These are phyloP conservation scores for Lathyrus sativus DNA, from an alignment of 306 rosid species.

Conservation along the genomic window DNA sequence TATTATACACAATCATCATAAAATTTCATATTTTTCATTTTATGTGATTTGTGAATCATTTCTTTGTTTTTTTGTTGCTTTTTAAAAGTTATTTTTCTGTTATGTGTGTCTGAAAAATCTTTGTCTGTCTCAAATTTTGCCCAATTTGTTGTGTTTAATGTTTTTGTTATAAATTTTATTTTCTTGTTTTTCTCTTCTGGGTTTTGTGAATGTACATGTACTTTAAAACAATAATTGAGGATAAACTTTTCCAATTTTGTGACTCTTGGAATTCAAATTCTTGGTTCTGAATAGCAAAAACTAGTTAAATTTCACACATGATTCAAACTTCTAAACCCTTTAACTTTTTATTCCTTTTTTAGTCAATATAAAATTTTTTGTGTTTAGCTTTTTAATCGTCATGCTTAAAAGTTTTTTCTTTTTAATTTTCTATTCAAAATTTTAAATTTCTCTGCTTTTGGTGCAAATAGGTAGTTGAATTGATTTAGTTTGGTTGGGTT, in stretches of 20 bases:
- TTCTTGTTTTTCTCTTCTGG: slow-evolving; percentile 31
- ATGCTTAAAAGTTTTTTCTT: slow-evolving; percentile 30
- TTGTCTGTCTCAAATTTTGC: slow-evolving; percentile 28
- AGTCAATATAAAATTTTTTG: slow-evolving; percentile 1
- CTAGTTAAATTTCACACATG: slow-evolving; percentile 41
- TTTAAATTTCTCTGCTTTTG: slow-evolving; percentile 36
- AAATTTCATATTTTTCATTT: slow-evolving; percentile 1
- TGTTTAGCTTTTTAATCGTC: neutral
- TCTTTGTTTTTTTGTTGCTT: neutral
- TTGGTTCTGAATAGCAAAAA: slow-evolving; percentile 31
- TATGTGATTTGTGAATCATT: neutral
- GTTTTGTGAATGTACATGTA: slow-evolving; percentile 33
- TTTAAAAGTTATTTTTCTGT: slow-evolving; percentile 6
- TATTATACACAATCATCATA: neutral
- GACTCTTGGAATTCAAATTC: slow-evolving; percentile 24
- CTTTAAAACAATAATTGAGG: slow-evolving; percentile 24
- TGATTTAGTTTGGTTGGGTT: slow-evolving; percentile 9
- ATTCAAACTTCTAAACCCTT: slow-evolving; percentile 15
- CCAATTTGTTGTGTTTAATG: slow-evolving; percentile 35
- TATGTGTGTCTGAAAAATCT: slow-evolving; percentile 1
- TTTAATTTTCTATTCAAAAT: slow-evolving; percentile 20
- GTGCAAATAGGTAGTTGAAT: slow-evolving; percentile 44
- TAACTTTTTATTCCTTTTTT: slow-evolving; percentile 29
- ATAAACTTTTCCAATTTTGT: slow-evolving; percentile 36
- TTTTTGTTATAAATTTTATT: slow-evolving; percentile 9